Conservation (phyloP, 805 yeast species). For the Saccharomycopsis sp. region DNA sequence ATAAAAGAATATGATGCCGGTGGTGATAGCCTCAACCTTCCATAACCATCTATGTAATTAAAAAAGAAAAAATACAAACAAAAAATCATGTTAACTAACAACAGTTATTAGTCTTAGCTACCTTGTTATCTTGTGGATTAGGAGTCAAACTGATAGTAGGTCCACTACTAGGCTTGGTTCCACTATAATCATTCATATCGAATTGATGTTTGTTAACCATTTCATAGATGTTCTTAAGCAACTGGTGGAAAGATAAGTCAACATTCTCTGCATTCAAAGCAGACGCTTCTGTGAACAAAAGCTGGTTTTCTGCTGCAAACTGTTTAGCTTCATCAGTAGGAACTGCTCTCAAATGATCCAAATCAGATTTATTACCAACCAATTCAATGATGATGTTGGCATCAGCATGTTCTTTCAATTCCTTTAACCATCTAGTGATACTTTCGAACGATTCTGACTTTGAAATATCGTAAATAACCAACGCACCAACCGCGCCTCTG, state of each 20-base stretch:
- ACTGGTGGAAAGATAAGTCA: constrained; percentile 88
- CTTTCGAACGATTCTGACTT: constrained; percentile 82
- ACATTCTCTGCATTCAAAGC: constrained; percentile 94
- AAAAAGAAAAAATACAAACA: constrained; percentile 4
- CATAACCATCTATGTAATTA: neutral
- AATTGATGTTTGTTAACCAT: constrained; percentile 91
- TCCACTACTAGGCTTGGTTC: constrained; percentile 68
- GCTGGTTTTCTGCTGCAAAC: constrained; percentile 86
- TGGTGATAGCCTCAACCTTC: neutral
- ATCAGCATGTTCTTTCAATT: constrained; percentile 86
- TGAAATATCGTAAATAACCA: constrained; percentile 91
- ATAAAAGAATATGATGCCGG: neutral
- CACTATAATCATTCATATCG: constrained; percentile 69
- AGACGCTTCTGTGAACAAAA: constrained; percentile 91
- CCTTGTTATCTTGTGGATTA: constrained; percentile 74
- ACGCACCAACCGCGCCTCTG: constrained; percentile 97
- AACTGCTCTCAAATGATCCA: constrained; percentile 89
- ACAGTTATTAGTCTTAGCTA: constrained; percentile 47
- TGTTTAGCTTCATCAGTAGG: constrained; percentile 97
- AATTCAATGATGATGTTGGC: constrained; percentile 92
- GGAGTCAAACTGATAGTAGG: constrained; percentile 92
- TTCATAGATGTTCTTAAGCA: constrained; percentile 87
- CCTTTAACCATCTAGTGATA: constrained; percentile 84
- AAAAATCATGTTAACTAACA: constrained; percentile 41
- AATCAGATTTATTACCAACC: constrained; percentile 88